Evolutionary conservation across 2,329 filamentous ascomycete species (phyloP).

Genomic region (Cytospora leucostoma): DNA sequence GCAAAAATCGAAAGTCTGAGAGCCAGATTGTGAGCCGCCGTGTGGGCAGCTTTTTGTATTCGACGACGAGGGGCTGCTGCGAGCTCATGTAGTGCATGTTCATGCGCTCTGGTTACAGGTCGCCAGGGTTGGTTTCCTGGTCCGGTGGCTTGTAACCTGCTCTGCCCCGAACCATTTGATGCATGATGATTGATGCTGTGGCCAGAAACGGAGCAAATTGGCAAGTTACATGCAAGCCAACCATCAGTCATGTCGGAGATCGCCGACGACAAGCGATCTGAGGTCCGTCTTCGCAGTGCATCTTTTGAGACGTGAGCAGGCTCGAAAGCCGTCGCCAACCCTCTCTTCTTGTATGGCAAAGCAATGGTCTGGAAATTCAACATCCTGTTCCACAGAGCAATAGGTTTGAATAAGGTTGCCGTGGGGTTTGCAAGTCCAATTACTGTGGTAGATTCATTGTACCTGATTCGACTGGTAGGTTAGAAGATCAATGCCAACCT

Average conservation of each 20-base stretch:
- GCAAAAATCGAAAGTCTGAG: background rate
- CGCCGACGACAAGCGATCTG: constrained; percentile 19
- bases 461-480: no score
- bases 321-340: background rate
- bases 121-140: background rate
- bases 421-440: background rate
- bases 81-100: background rate
- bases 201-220: constrained; percentile 11
- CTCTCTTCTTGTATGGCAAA: background rate
- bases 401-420: background rate
- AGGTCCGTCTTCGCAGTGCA: constrained; percentile 19
- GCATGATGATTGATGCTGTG: background rate
- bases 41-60: background rate
- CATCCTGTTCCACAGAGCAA: no score
- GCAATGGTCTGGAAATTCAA: no score
- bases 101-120: background rate
- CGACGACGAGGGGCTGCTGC: background rate
- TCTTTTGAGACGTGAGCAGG: background rate
- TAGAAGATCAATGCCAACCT: background rate
- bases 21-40: background rate
- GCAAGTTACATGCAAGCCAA: constrained; percentile 21
- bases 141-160: background rate
- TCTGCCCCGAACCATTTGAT: background rate
- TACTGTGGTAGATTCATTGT: no score
- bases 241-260: constrained; percentile 22